Evolutionary conservation across 1,284 basidiomycete species (phyloP).

Genomic region (Tremellales sp.): DNA sequence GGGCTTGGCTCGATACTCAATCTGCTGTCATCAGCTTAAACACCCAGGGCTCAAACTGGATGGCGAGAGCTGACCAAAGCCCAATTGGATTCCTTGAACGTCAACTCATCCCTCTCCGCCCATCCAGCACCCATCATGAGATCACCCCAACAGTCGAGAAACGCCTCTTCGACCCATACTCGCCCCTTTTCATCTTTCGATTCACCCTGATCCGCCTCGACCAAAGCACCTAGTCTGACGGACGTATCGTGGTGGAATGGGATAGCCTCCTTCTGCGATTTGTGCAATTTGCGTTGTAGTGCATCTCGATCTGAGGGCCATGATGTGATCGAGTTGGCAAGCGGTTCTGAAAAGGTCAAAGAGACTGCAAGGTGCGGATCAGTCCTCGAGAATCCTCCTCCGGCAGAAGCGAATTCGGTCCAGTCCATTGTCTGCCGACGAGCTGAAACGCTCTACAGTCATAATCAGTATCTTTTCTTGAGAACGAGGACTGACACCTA

Average conservation of each 20-base stretch:
- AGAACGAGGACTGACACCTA: conserved; percentile 47
- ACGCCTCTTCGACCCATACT: conserved; percentile 71
- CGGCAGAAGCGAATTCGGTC: conserved; percentile 68
- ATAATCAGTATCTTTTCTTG: neutral
- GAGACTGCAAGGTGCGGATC: conserved; percentile 70
- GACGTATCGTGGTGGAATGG: conserved; percentile 80
- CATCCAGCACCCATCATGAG: conserved; percentile 73
- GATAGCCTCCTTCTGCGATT: conserved; percentile 71
- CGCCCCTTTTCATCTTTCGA: conserved; percentile 55
- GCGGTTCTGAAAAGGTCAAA: conserved; percentile 70
- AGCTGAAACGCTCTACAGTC: conserved; percentile 58
- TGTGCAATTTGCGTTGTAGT: conserved; percentile 70
- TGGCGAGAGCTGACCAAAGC: conserved; percentile 62
- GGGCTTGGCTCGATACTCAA: conserved; percentile 68
- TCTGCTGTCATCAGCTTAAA: conserved; percentile 50
- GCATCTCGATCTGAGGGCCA: conserved; percentile 72
- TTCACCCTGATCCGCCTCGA: neutral
- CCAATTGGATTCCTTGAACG: conserved; percentile 83
- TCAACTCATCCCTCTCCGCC: conserved; percentile 67
- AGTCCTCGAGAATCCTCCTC: conserved; percentile 69
- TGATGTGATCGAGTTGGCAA: conserved; percentile 60
- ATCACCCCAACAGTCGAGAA: conserved; percentile 81
- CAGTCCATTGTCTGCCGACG: conserved; percentile 77
- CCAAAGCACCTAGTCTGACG: conserved; percentile 55
- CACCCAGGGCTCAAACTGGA: neutral